phyloP scores from a whole-genome alignment of 116 monocot genomes.

The Posidonia oceanica region DNA sequence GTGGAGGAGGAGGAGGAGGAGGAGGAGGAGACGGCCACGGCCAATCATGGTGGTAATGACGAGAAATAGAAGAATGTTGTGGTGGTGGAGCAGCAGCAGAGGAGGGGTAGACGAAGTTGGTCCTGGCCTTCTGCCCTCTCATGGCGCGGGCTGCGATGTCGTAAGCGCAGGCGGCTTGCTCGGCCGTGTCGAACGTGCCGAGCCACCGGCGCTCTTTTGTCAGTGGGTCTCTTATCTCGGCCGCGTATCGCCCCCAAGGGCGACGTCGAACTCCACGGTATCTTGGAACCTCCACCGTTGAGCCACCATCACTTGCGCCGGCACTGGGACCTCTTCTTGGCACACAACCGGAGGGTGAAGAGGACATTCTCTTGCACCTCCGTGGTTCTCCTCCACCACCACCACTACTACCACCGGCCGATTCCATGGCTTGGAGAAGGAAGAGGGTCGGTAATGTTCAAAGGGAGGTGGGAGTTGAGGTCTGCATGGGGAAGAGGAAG shows the following conservation, averaged over 20 bases:
- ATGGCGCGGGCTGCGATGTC: constrained; percentile 95
- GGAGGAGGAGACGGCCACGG: constrained; percentile 7
- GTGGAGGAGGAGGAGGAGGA: neutral
- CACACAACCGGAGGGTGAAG: neutral
- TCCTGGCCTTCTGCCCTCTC: constrained; percentile 87
- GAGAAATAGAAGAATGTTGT: neutral
- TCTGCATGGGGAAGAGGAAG: neutral
- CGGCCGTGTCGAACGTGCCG: constrained; percentile 96
- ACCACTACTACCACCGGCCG: neutral
- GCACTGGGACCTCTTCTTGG: neutral
- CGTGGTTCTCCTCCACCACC: neutral
- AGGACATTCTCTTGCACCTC: constrained; percentile 8
- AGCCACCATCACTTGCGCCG: neutral
- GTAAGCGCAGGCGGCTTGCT: constrained; percentile 96
- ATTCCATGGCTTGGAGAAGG: neutral
- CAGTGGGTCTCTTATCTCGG: constrained; percentile 86
- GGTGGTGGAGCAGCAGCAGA: constrained; percentile 9
- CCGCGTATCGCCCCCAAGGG: constrained; percentile 94
- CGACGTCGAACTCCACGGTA: constrained; percentile 87
- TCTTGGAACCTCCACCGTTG: constrained; percentile 3
- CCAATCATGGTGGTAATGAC: constrained; percentile 1
- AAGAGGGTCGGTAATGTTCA: neutral
- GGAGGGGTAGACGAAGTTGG: constrained; percentile 72
- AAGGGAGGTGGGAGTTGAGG: neutral
- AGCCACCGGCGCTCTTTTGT: constrained; percentile 97